Evolutionary conservation across 805 yeast species (phyloP).

Genomic region (Zygotorulaspora florentina): DNA sequence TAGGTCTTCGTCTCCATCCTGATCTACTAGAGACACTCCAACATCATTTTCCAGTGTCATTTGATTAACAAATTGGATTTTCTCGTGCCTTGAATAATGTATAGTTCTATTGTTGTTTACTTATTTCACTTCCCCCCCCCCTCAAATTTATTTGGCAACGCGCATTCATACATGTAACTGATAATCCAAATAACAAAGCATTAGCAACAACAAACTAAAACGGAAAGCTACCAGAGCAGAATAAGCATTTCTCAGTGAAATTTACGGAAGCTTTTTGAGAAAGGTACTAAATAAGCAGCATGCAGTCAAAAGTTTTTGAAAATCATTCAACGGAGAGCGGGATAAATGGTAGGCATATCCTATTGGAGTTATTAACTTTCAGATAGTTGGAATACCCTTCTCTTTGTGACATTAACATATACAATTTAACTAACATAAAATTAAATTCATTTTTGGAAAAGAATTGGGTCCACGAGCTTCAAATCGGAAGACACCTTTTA

Average conservation of each 20-base stretch:
- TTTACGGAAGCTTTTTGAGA: too few relatives aligned
- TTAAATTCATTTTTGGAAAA: neutral
- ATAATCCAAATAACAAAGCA: too few relatives aligned
- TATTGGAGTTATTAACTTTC: too few relatives aligned
- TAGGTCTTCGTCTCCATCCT: constrained; percentile 18
- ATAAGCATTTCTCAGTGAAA: neutral
- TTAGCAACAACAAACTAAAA: neutral
- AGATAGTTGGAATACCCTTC: constrained; percentile 2
- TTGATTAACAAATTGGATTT: neutral
- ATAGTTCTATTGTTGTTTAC: too few relatives aligned
- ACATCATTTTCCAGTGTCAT: constrained; percentile 8
- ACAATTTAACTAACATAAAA: neutral
- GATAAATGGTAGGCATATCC: neutral
- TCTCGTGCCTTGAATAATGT: too few relatives aligned
- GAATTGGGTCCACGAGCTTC: neutral
- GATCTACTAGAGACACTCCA: constrained; percentile 15
- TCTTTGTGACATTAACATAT: neutral
- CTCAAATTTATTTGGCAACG: too few relatives aligned
- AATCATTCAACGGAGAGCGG: too few relatives aligned
- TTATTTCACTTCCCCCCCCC: too few relatives aligned
- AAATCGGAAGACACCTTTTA: neutral
- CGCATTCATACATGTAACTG: too few relatives aligned
- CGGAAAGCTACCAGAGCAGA: neutral
- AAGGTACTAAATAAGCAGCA: too few relatives aligned
- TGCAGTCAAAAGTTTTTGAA: too few relatives aligned